phyloP scores from a whole-genome alignment of 345 rosid genomes.

The Ceriops decandra region DNA sequence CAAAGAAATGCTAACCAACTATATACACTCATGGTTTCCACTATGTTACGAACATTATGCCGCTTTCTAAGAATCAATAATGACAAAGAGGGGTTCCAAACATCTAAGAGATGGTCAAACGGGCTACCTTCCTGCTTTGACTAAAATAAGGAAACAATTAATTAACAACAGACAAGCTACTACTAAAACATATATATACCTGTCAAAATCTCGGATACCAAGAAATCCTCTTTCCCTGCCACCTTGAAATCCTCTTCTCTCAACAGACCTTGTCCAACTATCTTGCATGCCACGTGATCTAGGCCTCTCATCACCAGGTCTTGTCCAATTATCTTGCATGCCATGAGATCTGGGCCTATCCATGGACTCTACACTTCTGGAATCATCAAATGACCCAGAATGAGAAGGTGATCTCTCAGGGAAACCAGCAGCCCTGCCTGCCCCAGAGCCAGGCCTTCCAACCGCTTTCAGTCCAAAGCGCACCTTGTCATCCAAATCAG shows the following conservation, averaged over 20 bases:
- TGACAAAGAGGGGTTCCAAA: background rate
- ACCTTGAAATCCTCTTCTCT: conserved; percentile 73
- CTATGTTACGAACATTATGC: too few relatives aligned
- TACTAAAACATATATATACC: conserved; percentile 42
- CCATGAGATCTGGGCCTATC: conserved; percentile 86
- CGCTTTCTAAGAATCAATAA: background rate
- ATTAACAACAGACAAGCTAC: background rate
- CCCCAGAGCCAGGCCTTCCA: conserved; percentile 80
- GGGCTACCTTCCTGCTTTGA: background rate
- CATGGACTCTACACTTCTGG: conserved; percentile 53
- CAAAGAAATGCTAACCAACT: too few relatives aligned
- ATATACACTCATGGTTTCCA: too few relatives aligned
- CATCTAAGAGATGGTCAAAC: background rate
- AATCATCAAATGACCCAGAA: conserved; percentile 67
- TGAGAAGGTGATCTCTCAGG: conserved; percentile 75
- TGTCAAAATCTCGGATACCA: conserved; percentile 58
- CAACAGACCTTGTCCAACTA: conserved; percentile 58
- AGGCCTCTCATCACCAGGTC: conserved; percentile 70
- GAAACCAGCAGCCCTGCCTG: conserved; percentile 55
- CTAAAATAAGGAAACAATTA: conserved; percentile 12
- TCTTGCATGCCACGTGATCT: conserved; percentile 71
- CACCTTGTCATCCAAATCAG: conserved; percentile 72
- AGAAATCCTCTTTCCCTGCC: conserved; percentile 81
- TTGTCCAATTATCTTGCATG: conserved; percentile 57
- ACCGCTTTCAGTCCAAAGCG: conserved; percentile 67